Conservation (phyloP, 2,329 filamentous ascomycete genomes). For the Aspergillus alliaceus region DNA sequence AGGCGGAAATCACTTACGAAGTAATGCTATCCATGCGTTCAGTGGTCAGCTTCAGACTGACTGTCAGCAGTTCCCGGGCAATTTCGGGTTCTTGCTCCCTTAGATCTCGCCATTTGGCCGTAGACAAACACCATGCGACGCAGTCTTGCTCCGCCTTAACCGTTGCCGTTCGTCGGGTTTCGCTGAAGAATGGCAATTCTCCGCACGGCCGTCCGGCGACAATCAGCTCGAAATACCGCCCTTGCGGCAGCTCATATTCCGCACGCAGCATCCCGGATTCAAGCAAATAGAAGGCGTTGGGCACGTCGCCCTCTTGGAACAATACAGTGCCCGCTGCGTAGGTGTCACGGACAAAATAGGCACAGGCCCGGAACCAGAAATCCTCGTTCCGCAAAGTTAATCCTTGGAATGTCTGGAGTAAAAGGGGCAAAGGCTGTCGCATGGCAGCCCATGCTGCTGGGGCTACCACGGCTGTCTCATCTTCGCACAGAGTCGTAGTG, state of each 20-base stretch:
- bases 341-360: constrained; percentile 72
- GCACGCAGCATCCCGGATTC: constrained; percentile 86
- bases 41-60: constrained; percentile 89
- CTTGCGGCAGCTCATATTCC: constrained; percentile 89
- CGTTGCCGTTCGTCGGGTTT: constrained; percentile 82
- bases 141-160: constrained; percentile 80
- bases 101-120: constrained; percentile 68
- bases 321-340: constrained; percentile 70
- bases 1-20: constrained; percentile 44
- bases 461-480: constrained; percentile 54
- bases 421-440: constrained; percentile 83
- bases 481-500: constrained; percentile 67
- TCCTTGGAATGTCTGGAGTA: constrained; percentile 93
- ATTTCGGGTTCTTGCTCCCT: constrained; percentile 74
- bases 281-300: constrained; percentile 84
- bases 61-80: constrained; percentile 77
- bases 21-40: constrained; percentile 81
- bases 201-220: constrained; percentile 93
- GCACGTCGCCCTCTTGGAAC: constrained; percentile 73
- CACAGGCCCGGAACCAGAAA: constrained; percentile 83
- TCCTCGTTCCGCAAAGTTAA: constrained; percentile 84
- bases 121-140: constrained; percentile 78
- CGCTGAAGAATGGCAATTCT: constrained; percentile 92
- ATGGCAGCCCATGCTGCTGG: constrained; percentile 78
- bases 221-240: constrained; percentile 84